Conservation (phyloP, 2,329 filamentous ascomycete species). For the Ophiostoma fasciatum region DNA sequence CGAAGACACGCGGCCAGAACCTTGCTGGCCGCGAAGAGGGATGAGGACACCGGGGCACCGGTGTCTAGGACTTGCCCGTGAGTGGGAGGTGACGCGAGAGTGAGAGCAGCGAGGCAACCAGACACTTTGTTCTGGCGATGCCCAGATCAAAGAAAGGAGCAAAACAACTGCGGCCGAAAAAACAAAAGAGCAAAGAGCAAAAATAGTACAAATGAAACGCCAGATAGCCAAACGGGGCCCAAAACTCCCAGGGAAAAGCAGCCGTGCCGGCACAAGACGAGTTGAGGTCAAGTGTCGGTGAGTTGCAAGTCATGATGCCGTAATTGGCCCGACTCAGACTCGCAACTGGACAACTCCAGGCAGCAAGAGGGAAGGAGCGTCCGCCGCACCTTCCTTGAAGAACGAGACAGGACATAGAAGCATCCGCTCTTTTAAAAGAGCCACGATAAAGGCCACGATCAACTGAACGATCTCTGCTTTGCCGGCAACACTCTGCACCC, state of each 20-base stretch:
- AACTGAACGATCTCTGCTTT: no score
- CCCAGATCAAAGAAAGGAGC: background rate
- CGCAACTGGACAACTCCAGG: background rate
- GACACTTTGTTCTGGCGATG: no score
- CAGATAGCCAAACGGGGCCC: no score
- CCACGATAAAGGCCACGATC: no score
- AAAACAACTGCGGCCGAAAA: background rate
- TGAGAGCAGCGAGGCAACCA: no score
- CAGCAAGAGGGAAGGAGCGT: background rate
- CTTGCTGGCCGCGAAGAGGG: no score
- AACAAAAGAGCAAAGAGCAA: background rate
- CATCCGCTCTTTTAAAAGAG: no score
- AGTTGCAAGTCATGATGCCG: background rate
- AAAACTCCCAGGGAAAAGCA: background rate
- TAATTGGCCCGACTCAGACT: background rate
- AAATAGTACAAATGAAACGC: background rate
- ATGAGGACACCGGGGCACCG: no score
- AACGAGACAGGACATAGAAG: no score
- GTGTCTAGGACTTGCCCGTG: background rate
- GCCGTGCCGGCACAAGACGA: background rate
- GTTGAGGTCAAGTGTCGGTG: background rate
- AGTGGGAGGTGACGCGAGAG: slow-evolving; percentile 1
- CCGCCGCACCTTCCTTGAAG: background rate
- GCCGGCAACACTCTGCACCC: no score
- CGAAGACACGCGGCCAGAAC: no score